Evolutionary conservation across 2,329 filamentous ascomycete species (phyloP).

Genomic region (Ceratocystiopsis sp.): DNA sequence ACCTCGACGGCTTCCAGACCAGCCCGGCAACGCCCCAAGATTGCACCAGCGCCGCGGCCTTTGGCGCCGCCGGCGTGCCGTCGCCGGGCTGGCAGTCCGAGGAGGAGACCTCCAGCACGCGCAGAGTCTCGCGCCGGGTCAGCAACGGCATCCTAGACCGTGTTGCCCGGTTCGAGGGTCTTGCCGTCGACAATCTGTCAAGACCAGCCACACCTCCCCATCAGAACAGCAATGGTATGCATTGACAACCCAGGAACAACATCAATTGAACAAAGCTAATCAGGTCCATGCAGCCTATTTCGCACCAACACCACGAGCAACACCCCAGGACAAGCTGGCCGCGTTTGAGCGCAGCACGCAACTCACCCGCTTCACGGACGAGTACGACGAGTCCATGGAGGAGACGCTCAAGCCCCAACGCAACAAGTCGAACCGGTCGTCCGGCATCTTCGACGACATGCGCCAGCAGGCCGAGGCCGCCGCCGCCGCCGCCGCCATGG

Average conservation of each 20-base stretch:
- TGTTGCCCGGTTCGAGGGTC: constrained; percentile 40
- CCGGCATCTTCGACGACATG: constrained; percentile 41
- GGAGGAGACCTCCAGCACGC: constrained; percentile 25
- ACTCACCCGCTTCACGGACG: constrained; percentile 37
- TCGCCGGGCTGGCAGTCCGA: constrained; percentile 34
- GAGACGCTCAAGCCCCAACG: constrained; percentile 43
- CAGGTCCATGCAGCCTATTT: constrained; percentile 31
- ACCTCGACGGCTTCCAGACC: constrained; percentile 29
- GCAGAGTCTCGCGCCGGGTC: constrained; percentile 30
- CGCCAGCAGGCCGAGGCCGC: constrained; percentile 33
- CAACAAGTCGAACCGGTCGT: constrained; percentile 22
- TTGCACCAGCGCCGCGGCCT: neutral
- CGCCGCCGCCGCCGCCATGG: constrained; percentile 19
- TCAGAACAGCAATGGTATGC: constrained; percentile 42
- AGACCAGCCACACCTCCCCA: constrained; percentile 46
- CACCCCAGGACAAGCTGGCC: constrained; percentile 32
- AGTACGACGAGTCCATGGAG: constrained; percentile 49
- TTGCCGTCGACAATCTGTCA: constrained; percentile 26
- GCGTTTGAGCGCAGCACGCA: constrained; percentile 20
- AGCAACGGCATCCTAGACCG: constrained; percentile 45
- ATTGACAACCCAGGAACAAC: too few relatives aligned
- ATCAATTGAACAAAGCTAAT: too few relatives aligned
- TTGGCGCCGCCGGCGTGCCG: constrained; percentile 15
- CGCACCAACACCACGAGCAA: constrained; percentile 51
- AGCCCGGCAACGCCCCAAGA: constrained; percentile 31